Evolutionary conservation across 1,284 basidiomycete species (phyloP).

Genomic region (Ceratobasidium sp.): DNA sequence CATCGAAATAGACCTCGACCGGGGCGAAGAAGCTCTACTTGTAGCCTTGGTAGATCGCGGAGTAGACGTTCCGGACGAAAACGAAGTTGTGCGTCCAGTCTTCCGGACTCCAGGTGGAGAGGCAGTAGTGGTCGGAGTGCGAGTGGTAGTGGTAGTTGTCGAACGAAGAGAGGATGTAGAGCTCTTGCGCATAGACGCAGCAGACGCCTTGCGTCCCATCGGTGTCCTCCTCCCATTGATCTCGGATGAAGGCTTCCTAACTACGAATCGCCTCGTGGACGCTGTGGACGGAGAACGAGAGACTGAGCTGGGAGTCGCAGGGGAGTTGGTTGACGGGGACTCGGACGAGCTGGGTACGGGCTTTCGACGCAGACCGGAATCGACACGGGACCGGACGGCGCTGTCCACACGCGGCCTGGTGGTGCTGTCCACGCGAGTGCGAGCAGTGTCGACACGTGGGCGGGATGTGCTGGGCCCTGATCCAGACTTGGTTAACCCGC

Average conservation of each 20-base stretch:
- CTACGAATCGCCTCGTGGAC: constrained; percentile 15
- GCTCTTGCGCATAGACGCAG: constrained; percentile 39
- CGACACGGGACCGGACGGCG: constrained; percentile 15
- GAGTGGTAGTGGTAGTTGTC: neutral
- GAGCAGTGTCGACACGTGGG: neutral
- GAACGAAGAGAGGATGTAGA: constrained; percentile 35
- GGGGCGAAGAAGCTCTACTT: neutral
- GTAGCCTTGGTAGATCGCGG: constrained; percentile 1
- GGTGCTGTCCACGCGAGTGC: constrained; percentile 5
- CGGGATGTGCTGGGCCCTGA: neutral
- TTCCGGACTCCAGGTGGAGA: neutral
- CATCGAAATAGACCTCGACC: constrained; percentile 16
- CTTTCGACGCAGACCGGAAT: constrained; percentile 31
- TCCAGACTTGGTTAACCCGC: constrained; percentile 20
- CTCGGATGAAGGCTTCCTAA: constrained; percentile 8
- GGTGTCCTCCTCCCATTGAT: neutral
- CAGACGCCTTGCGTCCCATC: constrained; percentile 11
- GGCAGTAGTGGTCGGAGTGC: neutral
- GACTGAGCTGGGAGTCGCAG: neutral
- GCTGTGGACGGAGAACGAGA: constrained; percentile 22
- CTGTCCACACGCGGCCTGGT: constrained; percentile 16
- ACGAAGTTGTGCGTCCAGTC: constrained; percentile 5
- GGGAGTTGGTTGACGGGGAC: neutral
- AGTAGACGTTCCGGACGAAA: constrained; percentile 26
- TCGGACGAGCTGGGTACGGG: neutral